Evolutionary conservation across 78 protist genomes (phyloP).

Genomic region (Monosiga brevicollis): DNA sequence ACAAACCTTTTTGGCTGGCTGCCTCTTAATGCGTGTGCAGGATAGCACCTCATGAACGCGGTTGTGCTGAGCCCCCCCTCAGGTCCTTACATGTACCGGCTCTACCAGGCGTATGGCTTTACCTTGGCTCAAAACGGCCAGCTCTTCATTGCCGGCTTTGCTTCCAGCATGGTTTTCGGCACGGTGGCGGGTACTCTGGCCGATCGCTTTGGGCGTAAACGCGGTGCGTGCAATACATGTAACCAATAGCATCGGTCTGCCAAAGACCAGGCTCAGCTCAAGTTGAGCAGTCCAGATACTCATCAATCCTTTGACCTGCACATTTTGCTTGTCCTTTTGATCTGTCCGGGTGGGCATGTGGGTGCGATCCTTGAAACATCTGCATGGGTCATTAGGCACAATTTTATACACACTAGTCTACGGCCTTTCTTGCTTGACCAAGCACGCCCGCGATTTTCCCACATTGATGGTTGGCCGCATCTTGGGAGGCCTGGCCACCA

Average conservation of each 20-base stretch:
- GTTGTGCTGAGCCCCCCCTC: constrained; percentile 92
- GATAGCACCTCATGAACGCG: constrained; percentile 12
- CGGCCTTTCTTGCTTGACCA: constrained; percentile 62
- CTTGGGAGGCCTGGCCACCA: constrained; percentile 87
- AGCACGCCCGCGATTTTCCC: constrained; percentile 31
- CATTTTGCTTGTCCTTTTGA: too few relatives aligned
- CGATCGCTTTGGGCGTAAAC: constrained; percentile 39
- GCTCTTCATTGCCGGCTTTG: constrained; percentile 84
- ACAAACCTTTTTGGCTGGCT: too few relatives aligned
- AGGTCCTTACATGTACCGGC: constrained; percentile 91
- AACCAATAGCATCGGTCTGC: too few relatives aligned
- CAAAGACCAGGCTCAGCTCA: too few relatives aligned
- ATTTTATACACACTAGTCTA: constrained; percentile 54
- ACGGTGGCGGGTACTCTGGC: constrained; percentile 78
- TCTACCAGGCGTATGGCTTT: constrained; percentile 79
- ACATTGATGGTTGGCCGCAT: constrained; percentile 80
- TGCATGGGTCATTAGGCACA: constrained; percentile 34
- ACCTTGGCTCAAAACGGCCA: constrained; percentile 40
- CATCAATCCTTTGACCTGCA: too few relatives aligned
- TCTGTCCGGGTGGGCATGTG: neutral
- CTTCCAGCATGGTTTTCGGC: constrained; percentile 74
- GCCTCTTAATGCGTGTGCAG: neutral
- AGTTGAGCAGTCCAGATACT: too few relatives aligned
- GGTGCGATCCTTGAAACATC: neutral
- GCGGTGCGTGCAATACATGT: too few relatives aligned